Conservation (phyloP, 495 filamentous ascomycete species). For the Hypoxylon fuscum region DNA sequence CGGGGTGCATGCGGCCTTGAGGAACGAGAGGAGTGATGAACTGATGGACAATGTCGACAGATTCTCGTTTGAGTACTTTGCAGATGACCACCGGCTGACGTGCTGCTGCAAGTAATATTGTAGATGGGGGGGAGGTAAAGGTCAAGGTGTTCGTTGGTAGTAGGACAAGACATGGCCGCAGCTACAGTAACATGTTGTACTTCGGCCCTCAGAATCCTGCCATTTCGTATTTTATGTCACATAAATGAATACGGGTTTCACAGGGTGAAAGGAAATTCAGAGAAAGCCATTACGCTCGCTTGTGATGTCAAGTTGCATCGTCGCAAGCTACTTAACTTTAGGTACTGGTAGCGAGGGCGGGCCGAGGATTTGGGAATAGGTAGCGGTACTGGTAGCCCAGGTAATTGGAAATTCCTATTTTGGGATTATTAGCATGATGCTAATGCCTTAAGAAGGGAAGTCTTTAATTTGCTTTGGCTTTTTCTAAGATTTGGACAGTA, state of each 20-base stretch:
- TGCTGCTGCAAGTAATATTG: constrained; percentile 38
- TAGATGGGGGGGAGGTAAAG: constrained; percentile 8
- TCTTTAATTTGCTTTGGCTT: neutral
- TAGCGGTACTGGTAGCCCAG: no score
- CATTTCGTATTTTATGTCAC: constrained; percentile 7
- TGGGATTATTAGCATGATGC: constrained; percentile 2
- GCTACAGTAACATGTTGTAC: constrained; percentile 2
- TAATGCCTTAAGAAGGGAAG: constrained; percentile 1
- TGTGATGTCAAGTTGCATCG: constrained; percentile 39
- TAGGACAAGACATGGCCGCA: constrained; percentile 8
- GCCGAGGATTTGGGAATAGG: no score
- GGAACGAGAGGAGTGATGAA: neutral
- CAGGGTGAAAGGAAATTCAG: constrained; percentile 12
- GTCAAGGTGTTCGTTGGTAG: neutral
- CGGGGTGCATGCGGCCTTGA: neutral
- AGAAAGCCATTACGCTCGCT: constrained; percentile 4
- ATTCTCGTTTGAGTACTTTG: constrained; percentile 4
- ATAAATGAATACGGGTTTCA: constrained; percentile 27
- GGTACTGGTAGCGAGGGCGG: no score
- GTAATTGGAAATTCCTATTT: no score
- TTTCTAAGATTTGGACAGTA: neutral
- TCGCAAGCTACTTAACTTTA: no score
- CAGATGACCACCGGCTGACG: constrained; percentile 34
- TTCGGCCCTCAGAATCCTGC: constrained; percentile 12
- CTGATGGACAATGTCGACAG: neutral